Base-by-base conservation (phyloP, 1,284 basidiomycete genomes). In the Fomitopsis pinicola region DNA sequence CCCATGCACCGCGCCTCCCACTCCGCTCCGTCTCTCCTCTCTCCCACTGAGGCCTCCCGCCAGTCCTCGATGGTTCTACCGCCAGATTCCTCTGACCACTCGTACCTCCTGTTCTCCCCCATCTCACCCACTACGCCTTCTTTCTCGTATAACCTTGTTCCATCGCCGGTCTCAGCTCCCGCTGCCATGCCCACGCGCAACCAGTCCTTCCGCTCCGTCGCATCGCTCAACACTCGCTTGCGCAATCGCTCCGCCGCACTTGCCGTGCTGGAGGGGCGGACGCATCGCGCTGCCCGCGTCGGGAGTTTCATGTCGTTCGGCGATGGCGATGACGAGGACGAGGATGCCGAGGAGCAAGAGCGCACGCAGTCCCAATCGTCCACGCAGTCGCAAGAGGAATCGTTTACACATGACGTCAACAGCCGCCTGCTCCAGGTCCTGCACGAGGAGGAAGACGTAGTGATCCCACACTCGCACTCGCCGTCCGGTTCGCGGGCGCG, bases 271-370 rank as follows among this genome's bases (percentile, higher is more conserved):
- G 87, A 89, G 66, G 87, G 87, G 9, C 83, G 82, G 19, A 73
- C 56, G 26, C 59, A 9, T 35, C 62, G 0, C 64, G 57, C n/a
- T 42, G 57, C 46, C 33, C 64, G 74, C 57, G 66, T 71, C 63
- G 73, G 76, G 33, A 85, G 86, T 71, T 88, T 88, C 66, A 88
- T 88, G 83, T 83, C 77, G 75, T 80, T 87, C 78, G 81, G 77
- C 62, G 85, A 87, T 61, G 85, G 86, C 65, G 85, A 86, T 42
- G 82, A 82, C 45, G 81, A 80, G 0, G 74, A 72, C 28, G 81
- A 80, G 0, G 74, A 72, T 26, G 68, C 66, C 14, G 62, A 59
- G n/a, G 65, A 63, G 19, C 35, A 7, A 1, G 60, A 62, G 50
- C 40, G 38, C 22, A 42, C 19, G 58, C 55, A 57, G 57, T 56